These are phyloP conservation scores for Claviceps citrina DNA, from an alignment of 2,329 filamentous ascomycete genomes.

Conservation along the genomic window DNA sequence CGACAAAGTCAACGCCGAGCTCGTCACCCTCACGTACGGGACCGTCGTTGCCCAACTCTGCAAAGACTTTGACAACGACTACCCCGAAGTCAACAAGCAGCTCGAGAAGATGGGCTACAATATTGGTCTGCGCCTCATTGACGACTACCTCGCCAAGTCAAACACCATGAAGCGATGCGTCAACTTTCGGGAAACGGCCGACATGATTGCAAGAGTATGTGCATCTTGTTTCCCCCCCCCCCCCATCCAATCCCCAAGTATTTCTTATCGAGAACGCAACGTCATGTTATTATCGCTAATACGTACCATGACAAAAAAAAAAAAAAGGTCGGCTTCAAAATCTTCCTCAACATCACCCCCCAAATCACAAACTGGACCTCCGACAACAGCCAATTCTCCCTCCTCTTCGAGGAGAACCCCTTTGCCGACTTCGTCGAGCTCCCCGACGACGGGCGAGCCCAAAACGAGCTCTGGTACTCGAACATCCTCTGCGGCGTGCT, in stretches of 20 bases:
- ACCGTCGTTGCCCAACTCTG: slow-evolving; percentile 94
- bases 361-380: slow-evolving; percentile 89
- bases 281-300: too few species aligned
- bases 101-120: slow-evolving; percentile 99
- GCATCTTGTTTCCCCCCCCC: not conserved
- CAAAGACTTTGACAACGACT: slow-evolving; percentile 90
- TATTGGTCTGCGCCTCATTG: slow-evolving; percentile 86
- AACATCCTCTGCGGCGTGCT: slow-evolving; percentile 93
- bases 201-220: slow-evolving; percentile 80
- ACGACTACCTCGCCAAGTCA: slow-evolving; percentile 94
- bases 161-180: slow-evolving; percentile 75
- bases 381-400: slow-evolving; percentile 90
- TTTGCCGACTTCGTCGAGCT: slow-evolving; percentile 94
- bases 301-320: too few species aligned
- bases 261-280: not conserved
- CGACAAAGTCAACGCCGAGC: slow-evolving; percentile 95
- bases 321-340: slow-evolving; percentile 95
- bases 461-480: slow-evolving; percentile 96
- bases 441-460: slow-evolving; percentile 84
- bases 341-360: slow-evolving; percentile 93
- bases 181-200: slow-evolving; percentile 90
- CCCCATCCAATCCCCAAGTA: not conserved
- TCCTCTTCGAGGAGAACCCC: slow-evolving; percentile 94
- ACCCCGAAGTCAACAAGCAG: slow-evolving; percentile 91
- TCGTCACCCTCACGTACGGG: slow-evolving; percentile 93